These are phyloP conservation scores for Capronia epimyces DNA, from an alignment of 2,329 filamentous ascomycete species.

Conservation along the genomic window DNA sequence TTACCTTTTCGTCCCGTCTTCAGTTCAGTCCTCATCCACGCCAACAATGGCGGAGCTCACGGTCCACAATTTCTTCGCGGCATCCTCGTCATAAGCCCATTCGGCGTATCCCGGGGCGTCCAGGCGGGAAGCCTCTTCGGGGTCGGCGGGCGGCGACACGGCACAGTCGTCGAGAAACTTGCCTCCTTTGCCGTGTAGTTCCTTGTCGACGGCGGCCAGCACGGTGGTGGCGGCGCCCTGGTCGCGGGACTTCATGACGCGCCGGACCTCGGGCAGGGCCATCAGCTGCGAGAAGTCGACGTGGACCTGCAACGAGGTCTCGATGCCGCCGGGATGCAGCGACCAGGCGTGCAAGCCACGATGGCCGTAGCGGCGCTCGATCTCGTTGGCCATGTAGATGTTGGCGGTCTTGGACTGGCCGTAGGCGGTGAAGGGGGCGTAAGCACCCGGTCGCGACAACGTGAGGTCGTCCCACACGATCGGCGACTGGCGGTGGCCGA, in stretches of 20 bases:
- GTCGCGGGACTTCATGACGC: constrained; percentile 31
- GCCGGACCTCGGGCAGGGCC: constrained; percentile 17
- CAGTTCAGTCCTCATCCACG: constrained; percentile 6
- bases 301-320: constrained; percentile 29
- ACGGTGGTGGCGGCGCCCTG: constrained; percentile 37
- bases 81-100: constrained; percentile 20
- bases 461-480: constrained; percentile 40
- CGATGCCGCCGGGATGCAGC: constrained; percentile 46
- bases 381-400: constrained; percentile 46
- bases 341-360: constrained; percentile 41
- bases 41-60: constrained; percentile 20
- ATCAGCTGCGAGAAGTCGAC: constrained; percentile 22
- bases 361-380: constrained; percentile 45
- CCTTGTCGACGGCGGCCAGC: constrained; percentile 30
- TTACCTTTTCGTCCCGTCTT: too few relatives aligned
- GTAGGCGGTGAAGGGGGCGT: constrained; percentile 39
- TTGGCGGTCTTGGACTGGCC: constrained; percentile 48
- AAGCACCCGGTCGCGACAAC: constrained; percentile 34
- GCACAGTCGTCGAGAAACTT: constrained; percentile 31
- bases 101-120: constrained; percentile 21
- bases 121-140: background rate
- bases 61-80: constrained; percentile 22
- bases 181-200: constrained; percentile 30
- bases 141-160: constrained; percentile 12
- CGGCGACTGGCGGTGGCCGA: constrained; percentile 38